A percentile compares a stretch with the other conserved stretches of the same genome.
These are phyloP conservation scores for Acer campestre DNA, from an alignment of 345 rosid genomes.

Conservation along the genomic window DNA sequence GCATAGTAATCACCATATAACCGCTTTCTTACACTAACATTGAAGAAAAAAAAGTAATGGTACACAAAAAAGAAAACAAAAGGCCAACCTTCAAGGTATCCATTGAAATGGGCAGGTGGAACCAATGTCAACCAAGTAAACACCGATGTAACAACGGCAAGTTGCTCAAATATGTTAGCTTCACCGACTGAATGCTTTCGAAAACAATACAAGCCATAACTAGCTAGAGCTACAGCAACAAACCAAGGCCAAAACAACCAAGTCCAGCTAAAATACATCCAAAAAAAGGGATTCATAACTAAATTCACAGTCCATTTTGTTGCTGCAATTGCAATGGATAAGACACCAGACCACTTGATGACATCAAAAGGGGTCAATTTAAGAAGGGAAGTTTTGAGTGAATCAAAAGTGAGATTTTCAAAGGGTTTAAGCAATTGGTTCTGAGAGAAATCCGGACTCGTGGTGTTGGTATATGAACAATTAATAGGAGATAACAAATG, in stretches of 20 bases:
- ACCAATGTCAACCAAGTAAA: conserved; percentile 88
- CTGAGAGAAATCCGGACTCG: conserved; percentile 40
- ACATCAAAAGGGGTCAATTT: conserved; percentile 51
- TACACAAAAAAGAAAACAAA: conserved; percentile 81
- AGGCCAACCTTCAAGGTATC: conserved; percentile 93
- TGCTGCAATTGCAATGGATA: conserved; percentile 56
- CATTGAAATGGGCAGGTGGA: conserved; percentile 81
- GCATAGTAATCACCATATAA: conserved; percentile 76
- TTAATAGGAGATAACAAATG: conserved; percentile 35
- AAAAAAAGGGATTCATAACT: conserved; percentile 70
- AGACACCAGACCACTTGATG: conserved; percentile 56
- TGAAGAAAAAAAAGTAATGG: conserved; percentile 89
- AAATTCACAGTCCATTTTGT: conserved; percentile 57
- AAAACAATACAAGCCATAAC: conserved; percentile 63
- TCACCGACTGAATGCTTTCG: conserved; percentile 59
- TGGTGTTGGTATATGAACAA: conserved; percentile 54
- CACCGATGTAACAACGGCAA: conserved; percentile 65
- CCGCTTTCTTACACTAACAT: conserved; percentile 71
- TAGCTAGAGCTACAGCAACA: conserved; percentile 57
- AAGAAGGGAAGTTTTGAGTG: conserved; percentile 40
- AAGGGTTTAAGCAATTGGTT: conserved; percentile 47
- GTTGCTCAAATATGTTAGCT: conserved; percentile 75
- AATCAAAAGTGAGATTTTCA: conserved; percentile 39
- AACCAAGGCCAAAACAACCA: conserved; percentile 97
- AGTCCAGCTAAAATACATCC: conserved; percentile 93